Percentiles rank a stretch among this genome's conserved stretches.
Conservation (phyloP, 805 yeast species). For the Kluyveromyces dobzhanskii region DNA sequence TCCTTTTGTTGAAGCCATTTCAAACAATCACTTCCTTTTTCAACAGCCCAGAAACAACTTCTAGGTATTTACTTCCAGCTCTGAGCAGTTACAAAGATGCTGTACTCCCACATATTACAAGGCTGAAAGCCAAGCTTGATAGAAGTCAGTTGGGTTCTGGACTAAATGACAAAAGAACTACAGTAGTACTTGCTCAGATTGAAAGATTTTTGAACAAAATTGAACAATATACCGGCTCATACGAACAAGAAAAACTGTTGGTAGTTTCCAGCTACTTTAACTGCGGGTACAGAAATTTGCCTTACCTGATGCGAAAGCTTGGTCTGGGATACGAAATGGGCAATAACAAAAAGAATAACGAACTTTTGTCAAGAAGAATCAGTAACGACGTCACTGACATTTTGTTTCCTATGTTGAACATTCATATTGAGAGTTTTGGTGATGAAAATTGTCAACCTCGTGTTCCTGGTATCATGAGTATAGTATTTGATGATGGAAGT, state of each 20-base stretch:
- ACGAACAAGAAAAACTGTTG: background rate
- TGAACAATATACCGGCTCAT: constrained; percentile 1
- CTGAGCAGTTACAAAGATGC: constrained; percentile 2
- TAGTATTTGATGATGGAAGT: constrained; percentile 3
- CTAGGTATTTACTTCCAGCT: constrained; percentile 2
- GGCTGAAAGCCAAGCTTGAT: background rate
- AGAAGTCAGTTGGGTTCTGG: background rate
- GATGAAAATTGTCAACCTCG: background rate
- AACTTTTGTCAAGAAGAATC: background rate
- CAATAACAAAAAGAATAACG: constrained; percentile 3
- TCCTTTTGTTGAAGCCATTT: constrained; percentile 2
- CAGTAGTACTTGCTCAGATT: background rate
- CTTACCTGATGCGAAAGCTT: constrained; percentile 3
- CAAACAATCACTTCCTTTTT: constrained; percentile 3
- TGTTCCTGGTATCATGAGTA: constrained; percentile 3
- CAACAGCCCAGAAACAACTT: constrained; percentile 2
- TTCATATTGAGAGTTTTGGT: background rate
- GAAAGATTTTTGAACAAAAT: constrained; percentile 3
- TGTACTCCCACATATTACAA: constrained; percentile 1
- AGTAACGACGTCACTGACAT: background rate
- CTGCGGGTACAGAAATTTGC: constrained; percentile 3
- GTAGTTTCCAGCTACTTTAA: constrained; percentile 2
- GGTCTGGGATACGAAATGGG: background rate
- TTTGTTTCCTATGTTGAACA: constrained; percentile 2
- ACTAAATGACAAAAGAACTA: background rate